Base-by-base conservation (phyloP, 2,329 filamentous ascomycete genomes). In the Ophiocordyceps camponoti-saundersi region DNA sequence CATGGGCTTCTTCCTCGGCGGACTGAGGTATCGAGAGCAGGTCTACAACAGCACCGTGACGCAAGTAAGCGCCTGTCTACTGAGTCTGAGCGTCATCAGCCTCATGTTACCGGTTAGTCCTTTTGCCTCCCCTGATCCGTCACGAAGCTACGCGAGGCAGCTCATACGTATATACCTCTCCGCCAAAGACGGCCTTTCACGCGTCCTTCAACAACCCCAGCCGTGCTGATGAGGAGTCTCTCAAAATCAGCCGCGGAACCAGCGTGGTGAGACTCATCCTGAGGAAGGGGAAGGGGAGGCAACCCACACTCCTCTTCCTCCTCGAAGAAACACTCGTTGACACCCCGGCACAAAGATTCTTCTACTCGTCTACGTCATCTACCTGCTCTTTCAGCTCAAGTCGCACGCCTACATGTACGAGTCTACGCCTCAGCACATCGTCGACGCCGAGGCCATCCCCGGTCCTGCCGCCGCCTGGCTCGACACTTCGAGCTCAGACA, bases 31-130 rank as follows among this genome's bases (percentile, higher is more conserved):
- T 62, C 82, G 84, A 60, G 89, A 95, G 67, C 89, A 95, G 42
- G 81, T 95, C 51, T 95, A 95, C 67, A 95, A 95, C 66, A 92
- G 80, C 65, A 95, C 86, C 21, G 86, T 95, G 49, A 95, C 88
- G 1, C 88, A 95, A 61, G 95, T 95, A 86, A 95, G 87, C 60
- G 89, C 89, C 46, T 94, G 87, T 66, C 71, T 95, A 55, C 75
- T 95, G 54, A 93, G 86, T 69, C 65, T 95, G 63, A 89, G 85
- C 58, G 89, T 94, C 50, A 89, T 86, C 65, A 95, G 88, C 68
- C 70, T 95, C 21, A 74, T 95, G 23, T 66, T 95, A 13, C 88
- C 89, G 1, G 82, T 84, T 65, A 55, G 76, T 64, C 13, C 6
- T 6, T 1, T 12, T 13, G 3, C 6, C 11, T 1, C 8, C 12